phyloP scores from a whole-genome alignment of 139 green algal genomes.

The Trebouxia sp. region DNA sequence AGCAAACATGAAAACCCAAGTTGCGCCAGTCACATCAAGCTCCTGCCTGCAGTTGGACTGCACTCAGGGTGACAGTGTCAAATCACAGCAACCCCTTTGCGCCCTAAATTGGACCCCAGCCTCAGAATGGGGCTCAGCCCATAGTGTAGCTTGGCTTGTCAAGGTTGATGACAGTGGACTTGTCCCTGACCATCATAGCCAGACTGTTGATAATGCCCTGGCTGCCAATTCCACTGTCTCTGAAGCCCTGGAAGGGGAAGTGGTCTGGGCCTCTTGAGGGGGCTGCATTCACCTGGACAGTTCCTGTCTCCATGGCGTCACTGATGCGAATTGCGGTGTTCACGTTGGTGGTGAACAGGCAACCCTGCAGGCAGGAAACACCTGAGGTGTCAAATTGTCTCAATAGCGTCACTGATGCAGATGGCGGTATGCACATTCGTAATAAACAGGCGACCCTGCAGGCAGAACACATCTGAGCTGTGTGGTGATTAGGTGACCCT shows the following conservation, averaged over 20 bases:
- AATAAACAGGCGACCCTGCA: too few species aligned
- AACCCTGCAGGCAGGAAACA: slow-evolving; percentile 64
- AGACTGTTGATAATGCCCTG: slow-evolving; percentile 91
- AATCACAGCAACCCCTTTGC: too few species aligned
- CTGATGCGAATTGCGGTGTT: slow-evolving; percentile 84
- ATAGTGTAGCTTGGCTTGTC: slow-evolving; percentile 41
- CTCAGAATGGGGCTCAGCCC: too few species aligned
- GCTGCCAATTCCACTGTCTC: slow-evolving; percentile 88
- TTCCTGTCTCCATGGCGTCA: slow-evolving; percentile 95
- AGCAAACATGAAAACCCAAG: too few species aligned
- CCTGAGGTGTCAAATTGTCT: not conserved
- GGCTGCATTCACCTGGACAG: slow-evolving; percentile 91
- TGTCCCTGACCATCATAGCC: slow-evolving; percentile 93
- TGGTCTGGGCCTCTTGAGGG: slow-evolving; percentile 77
- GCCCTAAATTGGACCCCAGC: too few species aligned
- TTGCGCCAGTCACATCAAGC: too few species aligned
- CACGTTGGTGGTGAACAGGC: slow-evolving; percentile 93
- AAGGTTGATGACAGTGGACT: slow-evolving; percentile 82
- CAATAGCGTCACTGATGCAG: not conserved
- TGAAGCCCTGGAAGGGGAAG: slow-evolving; percentile 75
- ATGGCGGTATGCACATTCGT: too few species aligned
- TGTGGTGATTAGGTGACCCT: too few species aligned
- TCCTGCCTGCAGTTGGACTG: too few species aligned
- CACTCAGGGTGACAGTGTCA: not conserved
- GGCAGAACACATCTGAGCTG: too few species aligned